Conservation (phyloP, 2,329 filamentous ascomycete genomes). For the Phialocephala subalpina region DNA sequence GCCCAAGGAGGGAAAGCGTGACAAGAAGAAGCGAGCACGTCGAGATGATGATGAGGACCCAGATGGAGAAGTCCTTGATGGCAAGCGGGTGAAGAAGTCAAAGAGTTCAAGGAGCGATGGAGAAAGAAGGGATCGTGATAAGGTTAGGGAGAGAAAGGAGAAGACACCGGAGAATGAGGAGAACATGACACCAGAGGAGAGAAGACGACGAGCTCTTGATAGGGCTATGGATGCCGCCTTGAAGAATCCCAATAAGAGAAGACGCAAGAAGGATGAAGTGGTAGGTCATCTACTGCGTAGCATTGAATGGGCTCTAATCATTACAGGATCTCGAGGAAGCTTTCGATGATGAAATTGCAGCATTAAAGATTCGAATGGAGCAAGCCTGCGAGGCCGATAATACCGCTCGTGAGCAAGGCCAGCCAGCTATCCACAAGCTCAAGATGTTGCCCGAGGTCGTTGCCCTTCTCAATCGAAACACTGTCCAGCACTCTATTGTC, state of each 20-base stretch:
- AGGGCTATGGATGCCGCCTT: constrained; percentile 87
- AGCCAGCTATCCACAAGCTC: constrained; percentile 90
- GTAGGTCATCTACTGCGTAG: constrained; percentile 56
- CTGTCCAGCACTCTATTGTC: constrained; percentile 82
- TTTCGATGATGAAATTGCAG: constrained; percentile 88
- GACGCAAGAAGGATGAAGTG: constrained; percentile 85
- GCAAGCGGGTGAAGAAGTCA: constrained; percentile 55
- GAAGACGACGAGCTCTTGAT: constrained; percentile 83
- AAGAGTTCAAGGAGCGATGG: constrained; percentile 52
- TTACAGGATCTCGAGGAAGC: constrained; percentile 84
- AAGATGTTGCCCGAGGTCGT: constrained; percentile 93
- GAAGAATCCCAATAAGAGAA: constrained; percentile 75
- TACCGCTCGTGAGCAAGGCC: constrained; percentile 76
- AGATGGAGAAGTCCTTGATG: constrained; percentile 60
- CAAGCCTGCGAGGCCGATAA: constrained; percentile 88
- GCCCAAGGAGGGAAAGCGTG: constrained; percentile 69
- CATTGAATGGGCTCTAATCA: constrained; percentile 10
- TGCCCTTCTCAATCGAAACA: constrained; percentile 87
- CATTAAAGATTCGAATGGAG: constrained; percentile 90
- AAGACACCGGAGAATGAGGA: constrained; percentile 76
- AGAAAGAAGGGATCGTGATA: constrained; percentile 41
- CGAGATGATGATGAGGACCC: constrained; percentile 54
- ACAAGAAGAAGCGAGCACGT: constrained; percentile 72
- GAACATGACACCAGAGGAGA: constrained; percentile 82
- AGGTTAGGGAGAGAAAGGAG: constrained; percentile 53